Conservation (phyloP, 2,329 filamentous ascomycete species). For the Hymenotorrendiella dingleyae region DNA sequence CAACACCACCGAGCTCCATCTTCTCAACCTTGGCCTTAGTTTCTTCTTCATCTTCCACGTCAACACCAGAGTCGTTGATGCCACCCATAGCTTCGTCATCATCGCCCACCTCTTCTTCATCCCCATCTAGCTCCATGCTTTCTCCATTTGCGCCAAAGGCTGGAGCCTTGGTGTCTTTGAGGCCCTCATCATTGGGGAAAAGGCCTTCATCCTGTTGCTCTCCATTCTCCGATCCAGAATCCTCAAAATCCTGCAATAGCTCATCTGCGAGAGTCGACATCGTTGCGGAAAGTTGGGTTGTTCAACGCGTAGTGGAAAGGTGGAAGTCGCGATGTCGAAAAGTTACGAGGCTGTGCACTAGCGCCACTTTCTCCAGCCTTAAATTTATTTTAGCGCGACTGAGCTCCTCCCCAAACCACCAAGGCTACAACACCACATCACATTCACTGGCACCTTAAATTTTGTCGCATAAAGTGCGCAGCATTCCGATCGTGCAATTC, state of each 20-base stretch:
- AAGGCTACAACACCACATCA: too few relatives aligned
- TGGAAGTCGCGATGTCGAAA: neutral
- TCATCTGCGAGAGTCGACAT: slow-evolving; percentile 95
- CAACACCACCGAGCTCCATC: slow-evolving; percentile 67
- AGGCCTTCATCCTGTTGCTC: slow-evolving; percentile 47
- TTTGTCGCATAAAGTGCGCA: too few relatives aligned
- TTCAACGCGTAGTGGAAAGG: slow-evolving; percentile 1
- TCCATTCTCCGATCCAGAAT: slow-evolving; percentile 72
- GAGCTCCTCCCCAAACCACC: neutral
- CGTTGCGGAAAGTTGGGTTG: slow-evolving; percentile 13
- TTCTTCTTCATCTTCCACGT: slow-evolving; percentile 58
- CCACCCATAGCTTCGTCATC: slow-evolving; percentile 54
- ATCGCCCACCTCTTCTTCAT: slow-evolving; percentile 53
- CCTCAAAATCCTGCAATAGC: slow-evolving; percentile 84
- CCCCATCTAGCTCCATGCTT: slow-evolving; percentile 54
- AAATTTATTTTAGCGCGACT: slow-evolving; percentile 2
- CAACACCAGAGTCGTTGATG: slow-evolving; percentile 36
- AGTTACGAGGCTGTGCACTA: slow-evolving; percentile 1
- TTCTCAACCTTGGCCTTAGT: slow-evolving; percentile 76
- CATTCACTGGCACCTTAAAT: too few relatives aligned
- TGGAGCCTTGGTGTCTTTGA: slow-evolving; percentile 26
- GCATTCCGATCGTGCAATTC: too few relatives aligned
- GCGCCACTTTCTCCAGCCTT: neutral
- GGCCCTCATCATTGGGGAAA: slow-evolving; percentile 37
- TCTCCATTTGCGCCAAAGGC: slow-evolving; percentile 32